Evolutionary conservation across 306 rosid genomes (phyloP), one percentile per base, ranked within the genome.

Genomic region (Gastrolobium villosum): DNA sequence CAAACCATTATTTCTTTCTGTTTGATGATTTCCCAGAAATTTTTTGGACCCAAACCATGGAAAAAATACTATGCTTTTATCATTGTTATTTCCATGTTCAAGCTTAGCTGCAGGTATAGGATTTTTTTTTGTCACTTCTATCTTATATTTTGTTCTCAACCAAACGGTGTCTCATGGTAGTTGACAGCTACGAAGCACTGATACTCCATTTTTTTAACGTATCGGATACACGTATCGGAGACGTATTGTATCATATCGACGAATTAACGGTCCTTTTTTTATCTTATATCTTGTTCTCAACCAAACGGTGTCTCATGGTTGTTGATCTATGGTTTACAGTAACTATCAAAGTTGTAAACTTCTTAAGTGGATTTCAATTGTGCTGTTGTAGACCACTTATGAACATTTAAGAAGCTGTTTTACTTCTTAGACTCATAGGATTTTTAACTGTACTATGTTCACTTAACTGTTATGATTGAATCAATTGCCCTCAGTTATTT

Each of bases 241-340:
- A n/a, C n/a, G n/a, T n/a, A n/a, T n/a, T n/a, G n/a, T n/a, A n/a
- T n/a, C n/a, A n/a, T n/a, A n/a, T n/a, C n/a, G n/a, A n/a, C n/a
- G n/a, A n/a, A n/a, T n/a, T n/a, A n/a, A n/a, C n/a, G n/a, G n/a
- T n/a, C n/a, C n/a, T n/a, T n/a, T n/a, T n/a, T n/a, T n/a, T 57
- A 4, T 67, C 66, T 37, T 36, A 5, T 49, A 65, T 54, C 28
- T 34, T 46, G 6, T 56, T 73, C 31, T 67, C 35, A 59, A 70
- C 60, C 55, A 56, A 80, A 70, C 39, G 5, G 74, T 52, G 54
- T 63, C 35, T 41, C 5, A 30, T 48, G 26, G 53, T 73, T 74
- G 74, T 76, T 79, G 84, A 87, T 87, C 80, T 70, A 63, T 69
- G 43, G 69, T 64, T 72, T 70, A 36, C 11, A 11, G 46, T 57